Conservation (phyloP, 768 basidiomycete species). For the Jaapia argillacea region DNA sequence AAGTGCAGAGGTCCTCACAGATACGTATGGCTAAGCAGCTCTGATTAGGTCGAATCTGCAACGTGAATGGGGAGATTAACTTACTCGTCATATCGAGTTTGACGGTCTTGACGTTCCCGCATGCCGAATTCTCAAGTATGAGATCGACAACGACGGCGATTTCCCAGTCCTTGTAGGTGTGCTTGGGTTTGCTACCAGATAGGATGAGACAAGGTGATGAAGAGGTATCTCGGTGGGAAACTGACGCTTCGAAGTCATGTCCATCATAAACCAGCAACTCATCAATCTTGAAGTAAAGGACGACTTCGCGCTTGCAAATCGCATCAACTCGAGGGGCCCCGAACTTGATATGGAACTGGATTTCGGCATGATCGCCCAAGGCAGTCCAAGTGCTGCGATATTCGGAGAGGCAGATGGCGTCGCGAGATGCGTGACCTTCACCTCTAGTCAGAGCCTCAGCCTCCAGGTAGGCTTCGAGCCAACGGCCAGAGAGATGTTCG, state of each 20-base stretch:
- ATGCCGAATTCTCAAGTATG: slow-evolving; percentile 3
- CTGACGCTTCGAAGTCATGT: not conserved
- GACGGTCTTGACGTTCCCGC: slow-evolving; percentile 6
- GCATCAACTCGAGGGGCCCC: slow-evolving; percentile 10
- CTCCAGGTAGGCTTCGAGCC: not conserved
- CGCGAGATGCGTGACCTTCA: not conserved
- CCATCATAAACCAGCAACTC: not conserved
- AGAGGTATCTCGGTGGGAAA: not conserved
- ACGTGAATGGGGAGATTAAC: too few species aligned
- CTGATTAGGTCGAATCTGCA: too few species aligned
- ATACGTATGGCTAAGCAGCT: too few species aligned
- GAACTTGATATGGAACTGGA: slow-evolving; percentile 12
- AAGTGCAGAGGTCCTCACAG: slow-evolving; percentile 6
- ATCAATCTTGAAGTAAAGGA: slow-evolving; percentile 6
- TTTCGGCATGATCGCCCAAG: not conserved
- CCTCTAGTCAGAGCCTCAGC: not conserved
- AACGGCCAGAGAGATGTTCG: not conserved
- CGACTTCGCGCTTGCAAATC: slow-evolving; percentile 7
- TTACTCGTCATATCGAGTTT: slow-evolving; percentile 9
- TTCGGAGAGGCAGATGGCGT: slow-evolving; percentile 8
- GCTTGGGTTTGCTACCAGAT: not conserved
- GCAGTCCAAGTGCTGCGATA: slow-evolving; percentile 8
- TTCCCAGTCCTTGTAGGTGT: slow-evolving; percentile 10
- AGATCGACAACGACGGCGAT: slow-evolving; percentile 12
- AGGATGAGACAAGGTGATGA: not conserved